A percentile compares a stretch with the other conserved stretches of the same genome.
Conservation (phyloP, 176 grass and related monocot species). For the Calamus simplicifolius region DNA sequence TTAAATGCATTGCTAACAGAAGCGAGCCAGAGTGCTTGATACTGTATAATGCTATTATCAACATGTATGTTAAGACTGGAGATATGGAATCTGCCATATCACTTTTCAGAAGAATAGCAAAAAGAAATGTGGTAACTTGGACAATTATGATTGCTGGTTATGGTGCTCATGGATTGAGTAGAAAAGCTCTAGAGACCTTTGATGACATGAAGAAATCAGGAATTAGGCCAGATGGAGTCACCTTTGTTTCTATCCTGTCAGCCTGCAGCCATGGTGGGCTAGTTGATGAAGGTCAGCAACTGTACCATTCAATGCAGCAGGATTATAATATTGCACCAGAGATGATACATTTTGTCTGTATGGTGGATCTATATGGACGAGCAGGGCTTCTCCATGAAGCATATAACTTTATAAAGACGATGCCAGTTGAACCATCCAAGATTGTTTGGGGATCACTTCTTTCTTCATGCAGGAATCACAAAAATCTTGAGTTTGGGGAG, state of each 20-base stretch:
- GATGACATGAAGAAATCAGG: slow-evolving; percentile 6
- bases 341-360: slow-evolving; percentile 18
- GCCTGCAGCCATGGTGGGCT: slow-evolving; percentile 21
- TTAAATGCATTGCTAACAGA: neutral
- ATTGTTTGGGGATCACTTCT: slow-evolving; percentile 14
- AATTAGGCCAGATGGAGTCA: slow-evolving; percentile 10
- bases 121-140: slow-evolving; percentile 19
- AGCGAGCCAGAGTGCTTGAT: neutral
- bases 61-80: slow-evolving; percentile 14
- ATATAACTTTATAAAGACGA: slow-evolving; percentile 11
- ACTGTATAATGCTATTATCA: slow-evolving; percentile 5
- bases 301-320: slow-evolving; percentile 10
- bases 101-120: neutral
- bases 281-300: slow-evolving; percentile 12
- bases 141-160: slow-evolving; percentile 8
- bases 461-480: slow-evolving; percentile 15
- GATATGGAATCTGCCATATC: neutral
- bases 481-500: slow-evolving; percentile 11
- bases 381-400: slow-evolving; percentile 6
- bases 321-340: slow-evolving; percentile 9
- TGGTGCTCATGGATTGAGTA: slow-evolving; percentile 8
- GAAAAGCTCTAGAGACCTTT: slow-evolving; percentile 4
- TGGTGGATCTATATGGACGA: slow-evolving; percentile 18
- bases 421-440: slow-evolving; percentile 8
- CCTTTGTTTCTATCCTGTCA: slow-evolving; percentile 10